A percentile compares a stretch with the other conserved stretches of the same genome.
phyloP scores from a whole-genome alignment of 345 rosid genomes.

The Arabis alpina region DNA sequence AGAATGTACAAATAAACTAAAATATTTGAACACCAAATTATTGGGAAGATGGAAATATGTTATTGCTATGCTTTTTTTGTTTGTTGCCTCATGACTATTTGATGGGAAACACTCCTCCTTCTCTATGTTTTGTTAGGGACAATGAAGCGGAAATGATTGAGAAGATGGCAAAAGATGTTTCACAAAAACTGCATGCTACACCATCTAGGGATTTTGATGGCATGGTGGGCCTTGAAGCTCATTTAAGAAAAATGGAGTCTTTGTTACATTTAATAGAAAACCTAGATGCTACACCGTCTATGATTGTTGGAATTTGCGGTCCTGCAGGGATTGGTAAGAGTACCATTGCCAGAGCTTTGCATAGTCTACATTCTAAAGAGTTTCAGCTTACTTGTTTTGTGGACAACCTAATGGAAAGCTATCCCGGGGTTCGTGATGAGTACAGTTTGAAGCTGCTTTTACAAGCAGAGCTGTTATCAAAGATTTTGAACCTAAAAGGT shows the following conservation, averaged over 20 bases:
- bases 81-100: neutral
- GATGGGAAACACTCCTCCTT: too few relatives aligned
- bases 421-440: neutral
- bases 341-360: slow-evolving; percentile 25
- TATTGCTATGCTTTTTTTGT: neutral
- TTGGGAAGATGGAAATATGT: too few relatives aligned
- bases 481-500: neutral
- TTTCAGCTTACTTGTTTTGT: slow-evolving; percentile 17
- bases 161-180: slow-evolving; percentile 10
- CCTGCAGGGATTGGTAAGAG: slow-evolving; percentile 29
- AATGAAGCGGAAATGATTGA: neutral
- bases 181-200: neutral
- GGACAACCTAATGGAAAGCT: neutral
- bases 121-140: neutral
- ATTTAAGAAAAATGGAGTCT: neutral
- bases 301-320: slow-evolving; percentile 17
- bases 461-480: neutral
- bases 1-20: too few relatives aligned
- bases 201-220: slow-evolving; percentile 10
- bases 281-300: neutral
- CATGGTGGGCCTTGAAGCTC: slow-evolving; percentile 12
- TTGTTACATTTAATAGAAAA: neutral
- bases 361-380: neutral
- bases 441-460: neutral
- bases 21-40: too few relatives aligned